Evolutionary conservation across 1,139 yeast species (phyloP).

Genomic region (Lodderomyces orthopsilosis): DNA sequence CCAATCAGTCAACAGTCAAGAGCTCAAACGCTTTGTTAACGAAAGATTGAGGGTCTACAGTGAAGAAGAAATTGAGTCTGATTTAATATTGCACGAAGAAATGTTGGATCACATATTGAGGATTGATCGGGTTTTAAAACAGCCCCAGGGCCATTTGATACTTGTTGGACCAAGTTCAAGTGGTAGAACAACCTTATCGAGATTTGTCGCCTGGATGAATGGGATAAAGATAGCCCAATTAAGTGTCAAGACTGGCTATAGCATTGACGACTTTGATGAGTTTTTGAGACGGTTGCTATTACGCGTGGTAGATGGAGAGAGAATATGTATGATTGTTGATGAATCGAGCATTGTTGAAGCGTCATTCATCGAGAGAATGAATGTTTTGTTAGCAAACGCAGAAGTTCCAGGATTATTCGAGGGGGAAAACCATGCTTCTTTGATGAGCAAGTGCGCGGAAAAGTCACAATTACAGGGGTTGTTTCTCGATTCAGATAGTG

Average conservation of each 20-base stretch:
- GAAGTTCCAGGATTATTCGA: slow-evolving; percentile 90
- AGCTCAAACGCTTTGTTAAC: slow-evolving; percentile 51
- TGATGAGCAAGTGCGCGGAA: slow-evolving; percentile 59
- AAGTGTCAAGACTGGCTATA: slow-evolving; percentile 52
- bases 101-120: slow-evolving; percentile 73
- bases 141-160: slow-evolving; percentile 88
- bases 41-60: slow-evolving; percentile 70
- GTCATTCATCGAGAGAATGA: slow-evolving; percentile 86
- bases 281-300: slow-evolving; percentile 55
- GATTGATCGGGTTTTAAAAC: slow-evolving; percentile 78
- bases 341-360: slow-evolving; percentile 78
- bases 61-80: slow-evolving; percentile 69
- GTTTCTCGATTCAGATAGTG: slow-evolving; percentile 67
- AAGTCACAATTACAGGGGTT: slow-evolving; percentile 61
- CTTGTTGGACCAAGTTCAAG: slow-evolving; percentile 83
- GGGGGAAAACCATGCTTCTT: slow-evolving; percentile 60
- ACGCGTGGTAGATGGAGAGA: slow-evolving; percentile 53
- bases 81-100: slow-evolving; percentile 66
- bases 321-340: slow-evolving; percentile 71
- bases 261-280: slow-evolving; percentile 63
- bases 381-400: slow-evolving; percentile 85
- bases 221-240: slow-evolving; percentile 67
- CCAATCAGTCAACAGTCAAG: slow-evolving; percentile 50
- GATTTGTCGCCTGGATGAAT: slow-evolving; percentile 90
- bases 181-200: slow-evolving; percentile 75